Base-by-base conservation (phyloP, 768 basidiomycete species). In the Butyriboletus loyo region DNA sequence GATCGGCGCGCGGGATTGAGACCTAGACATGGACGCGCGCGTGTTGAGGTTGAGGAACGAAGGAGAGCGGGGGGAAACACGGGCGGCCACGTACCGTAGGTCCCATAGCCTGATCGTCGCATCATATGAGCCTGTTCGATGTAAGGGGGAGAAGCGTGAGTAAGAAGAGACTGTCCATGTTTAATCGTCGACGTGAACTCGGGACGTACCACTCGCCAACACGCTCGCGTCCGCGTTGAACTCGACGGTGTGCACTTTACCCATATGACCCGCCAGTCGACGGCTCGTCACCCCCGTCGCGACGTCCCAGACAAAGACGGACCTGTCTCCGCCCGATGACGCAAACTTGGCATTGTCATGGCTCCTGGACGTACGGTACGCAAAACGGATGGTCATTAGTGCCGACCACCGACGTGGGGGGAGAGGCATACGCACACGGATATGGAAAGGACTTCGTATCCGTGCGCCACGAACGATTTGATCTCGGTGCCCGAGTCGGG, bases 301-400 rank as follows among this genome's bases (percentile, higher is more conserved):
- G 10, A 99, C 97, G 65, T 99, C 97, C 96, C 96, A 98, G 22
- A 97, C 71, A 60, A 97, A 97, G 1, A 97, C 85, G 46, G 86
- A 85, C 56, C 92, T 84, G 70, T 99, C 96, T 7, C 96, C 96
- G 30, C 96, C 96, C 22, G 87, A 91, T 4, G 92, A 95, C 14
- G 87, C 94, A 61, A 99, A 94, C 63, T 88, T 87, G 27, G 88
- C 85, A 73, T 99, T 99, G 72, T 99, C 96, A 59, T 92, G 86
- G 38, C 92, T 82, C 36, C 91, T 96, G 21, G 17, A 31, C 13
- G 27, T 15, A 19, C 27, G 9, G 10, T 17, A 37, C 36, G 19
- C 36, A 36, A 27, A 36, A 17, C 15, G 4, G 19, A 8, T 14
- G 28, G 13, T 19, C 28, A 17, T 47, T 14, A 47, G 50, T 24